A percentile compares a stretch with the other conserved stretches of the same genome.
phyloP scores from a whole-genome alignment of 495 filamentous ascomycete genomes.

The Hapsidospora chrysogenum region DNA sequence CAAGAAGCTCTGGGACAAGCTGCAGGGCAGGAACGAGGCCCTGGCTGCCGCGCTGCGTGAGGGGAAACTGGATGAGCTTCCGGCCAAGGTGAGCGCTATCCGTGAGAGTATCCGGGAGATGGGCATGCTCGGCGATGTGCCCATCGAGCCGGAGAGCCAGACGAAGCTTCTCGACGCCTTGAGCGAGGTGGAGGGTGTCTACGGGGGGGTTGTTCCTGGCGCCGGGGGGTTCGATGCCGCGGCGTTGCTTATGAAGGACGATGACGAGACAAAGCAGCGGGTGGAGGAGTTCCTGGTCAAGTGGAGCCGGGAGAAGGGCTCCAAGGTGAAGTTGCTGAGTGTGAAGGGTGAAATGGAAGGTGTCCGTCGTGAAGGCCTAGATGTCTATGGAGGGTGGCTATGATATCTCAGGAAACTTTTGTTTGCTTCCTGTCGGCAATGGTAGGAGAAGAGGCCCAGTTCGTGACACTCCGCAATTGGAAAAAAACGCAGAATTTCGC shows the following conservation, averaged over 20 bases:
- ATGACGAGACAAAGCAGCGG: conserved; percentile 43
- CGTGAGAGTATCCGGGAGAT: conserved; percentile 50
- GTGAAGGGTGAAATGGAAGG: conserved; percentile 84
- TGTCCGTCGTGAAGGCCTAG: conserved; percentile 45
- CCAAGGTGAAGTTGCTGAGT: conserved; percentile 57
- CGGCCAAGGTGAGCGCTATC: conserved; percentile 18
- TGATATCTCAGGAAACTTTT: conserved; percentile 3
- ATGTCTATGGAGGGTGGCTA: conserved; percentile 49
- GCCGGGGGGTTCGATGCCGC: conserved; percentile 92
- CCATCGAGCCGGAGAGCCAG: conserved; percentile 80
- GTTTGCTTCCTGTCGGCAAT: too few species aligned
- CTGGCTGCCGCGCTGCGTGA: conserved; percentile 44
- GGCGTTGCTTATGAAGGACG: conserved; percentile 61
- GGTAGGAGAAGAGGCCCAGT: too few species aligned
- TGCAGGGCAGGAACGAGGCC: conserved; percentile 60
- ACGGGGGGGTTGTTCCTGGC: conserved; percentile 85
- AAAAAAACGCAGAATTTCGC: too few species aligned
- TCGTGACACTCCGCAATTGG: too few species aligned
- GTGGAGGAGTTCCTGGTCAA: conserved; percentile 43
- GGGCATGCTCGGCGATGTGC: conserved; percentile 57
- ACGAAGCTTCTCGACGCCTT: conserved; percentile 67
- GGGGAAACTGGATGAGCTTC: conserved; percentile 19
- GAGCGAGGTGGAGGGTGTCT: conserved; percentile 54
- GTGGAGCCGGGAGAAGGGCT: conserved; percentile 52
- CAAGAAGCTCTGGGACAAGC: conserved; percentile 46